Conservation (phyloP, 805 yeast genomes). For the Barnettozyma salicaria region DNA sequence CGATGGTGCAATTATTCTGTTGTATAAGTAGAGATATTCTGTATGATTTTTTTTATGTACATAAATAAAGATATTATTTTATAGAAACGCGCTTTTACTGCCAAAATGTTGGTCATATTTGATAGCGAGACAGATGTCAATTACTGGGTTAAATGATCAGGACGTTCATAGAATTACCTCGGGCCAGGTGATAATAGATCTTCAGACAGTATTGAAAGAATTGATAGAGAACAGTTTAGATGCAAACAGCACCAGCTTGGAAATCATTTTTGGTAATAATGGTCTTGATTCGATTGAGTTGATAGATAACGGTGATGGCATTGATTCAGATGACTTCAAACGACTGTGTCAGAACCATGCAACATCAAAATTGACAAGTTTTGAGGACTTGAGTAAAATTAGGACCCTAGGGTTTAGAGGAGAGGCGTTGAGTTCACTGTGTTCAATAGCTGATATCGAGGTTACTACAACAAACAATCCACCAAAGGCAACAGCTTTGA, state of each 20-base stretch:
- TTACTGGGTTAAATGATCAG: conserved; percentile 2
- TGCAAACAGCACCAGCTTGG: conserved; percentile 64
- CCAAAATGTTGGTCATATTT: too few species aligned
- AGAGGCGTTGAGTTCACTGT: conserved; percentile 70
- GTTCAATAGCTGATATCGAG: conserved; percentile 45
- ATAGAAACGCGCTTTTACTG: background rate
- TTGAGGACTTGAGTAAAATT: conserved; percentile 49
- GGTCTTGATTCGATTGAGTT: conserved; percentile 71
- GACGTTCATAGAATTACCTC: conserved; percentile 80
- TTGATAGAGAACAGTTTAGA: conserved; percentile 83
- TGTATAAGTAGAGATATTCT: background rate
- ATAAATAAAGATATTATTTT: background rate
- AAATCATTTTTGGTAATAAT: conserved; percentile 59
- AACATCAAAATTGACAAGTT: conserved; percentile 57
- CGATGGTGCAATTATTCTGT: too few species aligned
- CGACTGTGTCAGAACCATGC: conserved; percentile 53
- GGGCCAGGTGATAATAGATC: conserved; percentile 85
- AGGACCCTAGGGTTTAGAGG: conserved; percentile 72
- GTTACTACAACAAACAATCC: conserved; percentile 45
- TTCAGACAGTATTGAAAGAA: conserved; percentile 77
- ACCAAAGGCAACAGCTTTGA: conserved; percentile 54
- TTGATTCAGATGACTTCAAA: conserved; percentile 44
- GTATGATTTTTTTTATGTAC: background rate
- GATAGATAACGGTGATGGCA: conserved; percentile 65
- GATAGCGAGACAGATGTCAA: too few species aligned